Conservation (phyloP, 164 flowering plant species). For the Houttuynia cordata region DNA sequence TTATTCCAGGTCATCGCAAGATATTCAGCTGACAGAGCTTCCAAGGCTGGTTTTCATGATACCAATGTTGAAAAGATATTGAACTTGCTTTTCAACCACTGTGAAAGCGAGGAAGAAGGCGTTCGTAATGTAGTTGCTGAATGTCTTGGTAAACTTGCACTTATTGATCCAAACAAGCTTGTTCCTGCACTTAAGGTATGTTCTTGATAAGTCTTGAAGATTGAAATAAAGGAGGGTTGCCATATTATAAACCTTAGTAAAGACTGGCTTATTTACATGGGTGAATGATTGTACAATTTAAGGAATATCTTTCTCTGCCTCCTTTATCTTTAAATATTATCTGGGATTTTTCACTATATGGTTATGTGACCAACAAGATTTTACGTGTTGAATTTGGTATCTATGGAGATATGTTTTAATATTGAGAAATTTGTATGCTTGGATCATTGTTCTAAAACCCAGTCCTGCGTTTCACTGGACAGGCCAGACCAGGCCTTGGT, state of each 20-base stretch:
- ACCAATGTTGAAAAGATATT: conserved; percentile 90
- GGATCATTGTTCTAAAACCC: too few species aligned
- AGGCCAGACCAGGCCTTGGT: too few species aligned
- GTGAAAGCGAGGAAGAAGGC: conserved; percentile 99
- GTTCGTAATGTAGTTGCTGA: conserved; percentile 99
- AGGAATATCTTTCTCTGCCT: neutral
- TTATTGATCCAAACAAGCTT: conserved; percentile 85
- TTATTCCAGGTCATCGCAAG: conserved; percentile 86
- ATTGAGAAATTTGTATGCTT: too few species aligned
- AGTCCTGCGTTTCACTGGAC: too few species aligned
- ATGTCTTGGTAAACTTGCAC: conserved; percentile 96
- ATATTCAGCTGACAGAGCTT: conserved; percentile 79
- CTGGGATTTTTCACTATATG: neutral
- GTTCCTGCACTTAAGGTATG: conserved; percentile 95
- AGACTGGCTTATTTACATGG: neutral
- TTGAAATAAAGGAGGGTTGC: neutral
- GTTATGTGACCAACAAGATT: too few species aligned
- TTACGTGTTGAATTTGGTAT: too few species aligned
- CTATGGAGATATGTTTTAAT: too few species aligned
- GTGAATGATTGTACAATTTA: neutral
- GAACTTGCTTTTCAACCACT: conserved; percentile 81
- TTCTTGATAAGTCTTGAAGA: neutral
- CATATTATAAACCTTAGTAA: too few species aligned
- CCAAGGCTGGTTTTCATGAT: conserved; percentile 62
- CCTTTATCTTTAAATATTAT: neutral